These are phyloP conservation scores for Beauveria sp. DNA, from an alignment of 2,329 filamentous ascomycete genomes.

Conservation along the genomic window DNA sequence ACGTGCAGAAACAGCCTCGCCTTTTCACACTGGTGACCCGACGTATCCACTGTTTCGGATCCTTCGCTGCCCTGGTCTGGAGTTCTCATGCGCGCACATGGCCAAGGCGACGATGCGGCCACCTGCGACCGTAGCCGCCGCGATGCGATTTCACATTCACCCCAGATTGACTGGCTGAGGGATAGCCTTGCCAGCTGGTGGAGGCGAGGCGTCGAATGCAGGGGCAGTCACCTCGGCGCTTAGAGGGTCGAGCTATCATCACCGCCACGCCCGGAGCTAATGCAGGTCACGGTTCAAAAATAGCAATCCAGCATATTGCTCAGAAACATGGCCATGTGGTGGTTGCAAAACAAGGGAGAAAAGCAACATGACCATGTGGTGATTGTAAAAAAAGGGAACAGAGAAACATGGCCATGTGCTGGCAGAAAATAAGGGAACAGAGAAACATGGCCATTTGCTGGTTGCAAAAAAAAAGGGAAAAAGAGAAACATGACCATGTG, in stretches of 20 bases:
- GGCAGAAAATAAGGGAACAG: slow-evolving; percentile 8
- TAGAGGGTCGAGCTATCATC: neutral
- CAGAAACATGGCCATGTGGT: neutral
- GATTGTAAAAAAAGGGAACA: neutral
- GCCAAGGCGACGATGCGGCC: neutral
- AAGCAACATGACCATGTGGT: slow-evolving; percentile 12
- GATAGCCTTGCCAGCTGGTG: neutral
- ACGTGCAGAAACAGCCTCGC: neutral
- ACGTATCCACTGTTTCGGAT: slow-evolving; percentile 4
- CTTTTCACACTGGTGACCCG: neutral
- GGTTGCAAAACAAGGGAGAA: slow-evolving; percentile 10
- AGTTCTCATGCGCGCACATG: neutral
- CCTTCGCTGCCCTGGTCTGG: neutral
- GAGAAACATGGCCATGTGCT: neutral
- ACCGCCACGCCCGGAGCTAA: slow-evolving; percentile 4
- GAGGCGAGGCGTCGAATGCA: slow-evolving; percentile 2
- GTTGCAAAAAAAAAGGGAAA: neutral
- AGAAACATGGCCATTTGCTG: slow-evolving; percentile 10
- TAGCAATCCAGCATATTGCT: neutral
- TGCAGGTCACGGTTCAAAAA: slow-evolving; percentile 8
- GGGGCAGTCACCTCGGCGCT: slow-evolving; percentile 5
- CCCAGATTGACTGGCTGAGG: neutral
- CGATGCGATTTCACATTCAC: slow-evolving; percentile 5
- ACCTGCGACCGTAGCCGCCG: slow-evolving; percentile 10
- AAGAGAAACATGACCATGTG: neutral